Evolutionary conservation across 179 eudicot genomes (phyloP).

Genomic region (Camellia oleifera): DNA sequence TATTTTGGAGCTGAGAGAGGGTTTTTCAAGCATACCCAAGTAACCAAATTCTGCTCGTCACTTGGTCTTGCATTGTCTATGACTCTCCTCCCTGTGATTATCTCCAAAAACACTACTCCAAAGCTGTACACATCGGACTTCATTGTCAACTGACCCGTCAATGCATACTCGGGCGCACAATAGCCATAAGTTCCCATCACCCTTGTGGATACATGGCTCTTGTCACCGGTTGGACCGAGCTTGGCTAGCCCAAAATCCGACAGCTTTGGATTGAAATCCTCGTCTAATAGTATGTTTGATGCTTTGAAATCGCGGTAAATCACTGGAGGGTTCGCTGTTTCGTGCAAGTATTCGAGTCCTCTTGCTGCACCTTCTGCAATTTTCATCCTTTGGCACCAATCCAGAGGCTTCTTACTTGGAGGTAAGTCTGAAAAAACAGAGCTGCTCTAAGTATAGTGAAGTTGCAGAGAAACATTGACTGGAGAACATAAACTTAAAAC

Average conservation of each 20-base stretch:
- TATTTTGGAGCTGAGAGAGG: background rate
- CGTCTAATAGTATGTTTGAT: conserved; percentile 13
- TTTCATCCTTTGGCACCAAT: conserved; percentile 15
- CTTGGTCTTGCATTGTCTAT: conserved; percentile 41
- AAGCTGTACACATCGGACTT: conserved; percentile 47
- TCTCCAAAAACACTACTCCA: conserved; percentile 47
- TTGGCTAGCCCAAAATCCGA: conserved; percentile 22
- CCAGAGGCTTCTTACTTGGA: conserved; percentile 22
- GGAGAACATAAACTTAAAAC: no score
- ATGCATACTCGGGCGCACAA: conserved; percentile 18
- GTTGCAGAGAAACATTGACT: no score
- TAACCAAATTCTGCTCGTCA: conserved; percentile 39
- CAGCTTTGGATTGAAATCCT: conserved; percentile 16
- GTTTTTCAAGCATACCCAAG: conserved; percentile 27
- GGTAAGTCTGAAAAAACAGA: background rate
- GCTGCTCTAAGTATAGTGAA: background rate
- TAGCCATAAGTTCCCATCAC: conserved; percentile 21
- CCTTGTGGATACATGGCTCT: conserved; percentile 16
- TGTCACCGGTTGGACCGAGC: conserved; percentile 18
- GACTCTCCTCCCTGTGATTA: conserved; percentile 49
- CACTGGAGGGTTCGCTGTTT: conserved; percentile 12
- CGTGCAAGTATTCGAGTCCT: conserved; percentile 18
- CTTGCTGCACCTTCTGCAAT: conserved; percentile 11
- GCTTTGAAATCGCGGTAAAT: conserved; percentile 19
- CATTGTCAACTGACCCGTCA: conserved; percentile 34